phyloP scores from a whole-genome alignment of 768 basidiomycete species.

The Pleurotus sapidus region DNA sequence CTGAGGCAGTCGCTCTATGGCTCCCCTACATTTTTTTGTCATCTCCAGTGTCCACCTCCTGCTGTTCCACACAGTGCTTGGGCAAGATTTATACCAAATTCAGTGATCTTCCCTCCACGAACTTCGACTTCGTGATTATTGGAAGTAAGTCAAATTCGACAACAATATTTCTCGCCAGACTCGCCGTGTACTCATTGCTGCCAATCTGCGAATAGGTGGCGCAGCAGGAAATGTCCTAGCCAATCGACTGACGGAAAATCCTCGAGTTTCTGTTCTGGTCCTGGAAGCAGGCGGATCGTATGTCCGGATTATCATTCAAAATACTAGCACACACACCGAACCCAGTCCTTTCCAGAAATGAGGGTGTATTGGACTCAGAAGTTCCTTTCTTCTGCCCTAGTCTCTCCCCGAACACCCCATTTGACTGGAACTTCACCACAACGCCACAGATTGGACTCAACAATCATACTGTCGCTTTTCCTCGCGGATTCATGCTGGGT shows the following conservation, averaged over 20 bases:
- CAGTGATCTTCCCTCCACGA: constrained; percentile 1
- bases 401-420: constrained; percentile 2
- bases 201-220: neutral
- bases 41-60: neutral
- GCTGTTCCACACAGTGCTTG: neutral
- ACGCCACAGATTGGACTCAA: constrained; percentile 15
- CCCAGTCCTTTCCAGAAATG: neutral
- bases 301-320: neutral
- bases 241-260: constrained; percentile 6
- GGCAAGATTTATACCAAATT: neutral
- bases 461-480: constrained; percentile 11
- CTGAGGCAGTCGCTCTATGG: too few species aligned
- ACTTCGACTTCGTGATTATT: constrained; percentile 10
- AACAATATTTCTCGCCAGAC: neutral
- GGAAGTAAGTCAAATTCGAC: constrained; percentile 2
- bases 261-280: neutral
- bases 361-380: neutral
- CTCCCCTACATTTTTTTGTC: too few species aligned
- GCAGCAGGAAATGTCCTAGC: constrained; percentile 6
- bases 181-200: too few species aligned
- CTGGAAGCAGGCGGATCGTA: constrained; percentile 7
- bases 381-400: constrained; percentile 8
- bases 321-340: neutral
- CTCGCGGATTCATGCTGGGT: constrained; percentile 18
- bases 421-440: constrained; percentile 21